Evolutionary conservation across 495 filamentous ascomycete species (phyloP).

Genomic region (Podospora conica): DNA sequence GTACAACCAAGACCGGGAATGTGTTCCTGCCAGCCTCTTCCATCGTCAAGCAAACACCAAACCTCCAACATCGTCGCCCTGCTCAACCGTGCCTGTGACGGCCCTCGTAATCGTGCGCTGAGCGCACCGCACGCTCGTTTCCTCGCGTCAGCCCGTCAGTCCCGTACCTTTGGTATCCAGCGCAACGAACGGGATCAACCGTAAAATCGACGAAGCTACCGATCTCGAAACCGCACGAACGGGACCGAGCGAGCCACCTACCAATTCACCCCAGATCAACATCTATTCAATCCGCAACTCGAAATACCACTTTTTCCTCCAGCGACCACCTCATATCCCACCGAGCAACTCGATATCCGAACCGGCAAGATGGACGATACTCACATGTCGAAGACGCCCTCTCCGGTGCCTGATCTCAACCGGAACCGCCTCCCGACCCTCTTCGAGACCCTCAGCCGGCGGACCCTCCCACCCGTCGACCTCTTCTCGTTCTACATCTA

Average conservation of each 20-base stretch:
- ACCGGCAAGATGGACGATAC: slow-evolving; percentile 34
- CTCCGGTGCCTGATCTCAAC: slow-evolving; percentile 42
- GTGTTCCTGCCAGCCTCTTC: slow-evolving; percentile 1
- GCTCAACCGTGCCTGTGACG: background rate
- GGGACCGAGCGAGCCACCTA: background rate
- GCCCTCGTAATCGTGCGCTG: background rate
- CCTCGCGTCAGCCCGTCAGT: background rate
- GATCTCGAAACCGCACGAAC: background rate
- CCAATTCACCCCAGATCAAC: background rate
- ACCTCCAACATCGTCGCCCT: background rate
- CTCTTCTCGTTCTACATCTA: slow-evolving; percentile 99
- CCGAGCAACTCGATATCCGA: background rate
- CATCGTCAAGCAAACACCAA: background rate
- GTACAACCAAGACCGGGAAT: slow-evolving; percentile 2
- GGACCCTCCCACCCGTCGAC: slow-evolving; percentile 87
- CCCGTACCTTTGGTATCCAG: background rate
- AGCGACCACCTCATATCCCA: background rate
- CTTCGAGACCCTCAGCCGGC: slow-evolving; percentile 88
- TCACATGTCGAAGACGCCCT: slow-evolving; percentile 24
- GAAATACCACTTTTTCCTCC: background rate
- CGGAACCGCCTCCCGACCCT: slow-evolving; percentile 88
- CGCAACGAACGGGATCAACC: background rate
- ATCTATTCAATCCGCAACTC: background rate
- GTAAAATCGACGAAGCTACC: background rate
- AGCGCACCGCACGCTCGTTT: background rate